Base-by-base conservation (phyloP, 192 early-diverging fungal genomes). In the Cladochytrium replicatum region DNA sequence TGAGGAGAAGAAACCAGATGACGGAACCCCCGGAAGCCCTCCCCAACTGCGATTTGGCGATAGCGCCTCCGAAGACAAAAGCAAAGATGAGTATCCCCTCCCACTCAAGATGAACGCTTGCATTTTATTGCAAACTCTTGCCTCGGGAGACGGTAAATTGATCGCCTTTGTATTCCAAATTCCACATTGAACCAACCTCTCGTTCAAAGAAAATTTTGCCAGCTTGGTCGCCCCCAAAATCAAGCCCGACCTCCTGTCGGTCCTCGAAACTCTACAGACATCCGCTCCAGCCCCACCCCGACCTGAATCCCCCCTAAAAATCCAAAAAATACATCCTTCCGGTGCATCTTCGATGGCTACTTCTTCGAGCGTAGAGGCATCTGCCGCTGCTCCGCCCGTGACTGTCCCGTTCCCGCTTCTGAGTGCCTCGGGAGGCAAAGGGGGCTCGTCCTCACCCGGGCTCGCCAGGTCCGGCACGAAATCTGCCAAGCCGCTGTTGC, bases 81-180 rank as follows among this genome's bases (percentile, higher is more conserved):
- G 7, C 6, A 38, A 34, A 45, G 43, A 58, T 15, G 46, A 51
- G 8, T 71, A 71, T 38, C 50, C 60, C 4, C 62, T 64, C 32
- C 62, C 54, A 38, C 28, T 63, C 9, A 71, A 71, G 41, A 57
- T 66, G 15, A 71, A 71, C 39, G 46, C 59, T 5, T 71, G 69
- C 44, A 31, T 69, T 3, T 51, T 71, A 9, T 34, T 69, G 7
- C 51, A 47, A 4, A 58, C 63, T 1, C 50, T 71, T 19, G 45
- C 44, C 2, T 19, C 30, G 4, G 54, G 22, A 21, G 66, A 71
- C 27, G 66, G 62, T 66, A 51, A 61, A 51, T 38, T 17, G n/a
- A 29, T 30, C 52, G 45, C 24, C 24, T 6, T n/a, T 30, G 9
- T 25, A 13, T 9, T 48, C 7, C 15, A 6, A 6, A 6, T 43